These are phyloP conservation scores for Aureoboletus auriporus DNA, from an alignment of 768 basidiomycete species.

Conservation along the genomic window DNA sequence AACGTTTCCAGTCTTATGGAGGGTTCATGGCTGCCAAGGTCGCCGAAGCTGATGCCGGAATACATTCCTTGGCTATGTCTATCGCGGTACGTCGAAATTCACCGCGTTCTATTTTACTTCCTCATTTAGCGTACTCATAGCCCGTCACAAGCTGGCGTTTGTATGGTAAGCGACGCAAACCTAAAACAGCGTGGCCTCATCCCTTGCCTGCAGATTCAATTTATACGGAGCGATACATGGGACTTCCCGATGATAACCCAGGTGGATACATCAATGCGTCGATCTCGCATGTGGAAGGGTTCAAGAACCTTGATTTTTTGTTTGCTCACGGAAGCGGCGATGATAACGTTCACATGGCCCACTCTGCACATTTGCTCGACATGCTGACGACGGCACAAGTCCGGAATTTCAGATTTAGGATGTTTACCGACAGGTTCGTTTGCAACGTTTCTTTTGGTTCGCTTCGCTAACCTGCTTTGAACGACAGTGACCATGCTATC, in stretches of 20 bases:
- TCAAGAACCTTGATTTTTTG: conserved; percentile 73
- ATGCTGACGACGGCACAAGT: conserved; percentile 82
- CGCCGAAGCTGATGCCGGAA: conserved; percentile 82
- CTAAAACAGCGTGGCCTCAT: background rate
- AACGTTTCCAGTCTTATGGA: conserved; percentile 71
- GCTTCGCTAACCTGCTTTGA: background rate
- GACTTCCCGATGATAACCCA: conserved; percentile 70
- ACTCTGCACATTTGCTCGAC: conserved; percentile 87
- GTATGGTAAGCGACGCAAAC: conserved; percentile 50
- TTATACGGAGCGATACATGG: conserved; percentile 98
- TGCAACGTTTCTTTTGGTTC: background rate
- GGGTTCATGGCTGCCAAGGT: conserved; percentile 96
- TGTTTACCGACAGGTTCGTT: conserved; percentile 92
- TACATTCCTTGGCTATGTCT: conserved; percentile 89
- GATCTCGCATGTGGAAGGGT: conserved; percentile 84
- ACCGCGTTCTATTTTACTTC: background rate
- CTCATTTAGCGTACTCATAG: conserved; percentile 31
- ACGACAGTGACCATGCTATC: conserved; percentile 75
- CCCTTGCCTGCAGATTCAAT: conserved; percentile 65
- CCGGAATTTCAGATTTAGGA: conserved; percentile 77
- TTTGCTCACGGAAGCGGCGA: conserved; percentile 93
- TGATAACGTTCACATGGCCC: conserved; percentile 94
- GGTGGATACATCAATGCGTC: conserved; percentile 89
- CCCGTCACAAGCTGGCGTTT: conserved; percentile 87
- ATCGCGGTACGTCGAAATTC: conserved; percentile 62